Evolutionary conservation across 495 filamentous ascomycete genomes (phyloP), one percentile per base, ranked within the genome.

Genomic region (Lichina pygmaea): DNA sequence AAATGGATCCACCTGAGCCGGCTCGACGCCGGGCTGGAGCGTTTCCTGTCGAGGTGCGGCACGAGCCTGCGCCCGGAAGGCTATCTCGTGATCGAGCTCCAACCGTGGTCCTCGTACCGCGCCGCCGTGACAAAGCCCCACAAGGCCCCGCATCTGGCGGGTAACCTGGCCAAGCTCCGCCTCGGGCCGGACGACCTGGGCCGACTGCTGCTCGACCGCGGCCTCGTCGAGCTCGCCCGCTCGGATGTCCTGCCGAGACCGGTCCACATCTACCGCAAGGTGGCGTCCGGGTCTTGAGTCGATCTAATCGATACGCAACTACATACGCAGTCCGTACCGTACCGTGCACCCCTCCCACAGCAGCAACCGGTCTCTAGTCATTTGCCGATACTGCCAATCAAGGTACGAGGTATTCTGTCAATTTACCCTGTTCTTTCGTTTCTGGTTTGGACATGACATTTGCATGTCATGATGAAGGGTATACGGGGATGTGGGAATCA

Each of bases 1-100:
- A 62, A 62, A 37, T 63, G 60, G 60, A 52, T 63, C 12, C 61
- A 63, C 42, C 51, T 62, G 30, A 49, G 55, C 30, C 50, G 54
- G 37, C 50, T 47, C 3, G 61, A 62, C 31, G 2, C 40, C 45
- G 57, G 60, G 13, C 48, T 61, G 24, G 41, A 48, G 12, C 24
- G 8, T 3, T 62, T 61, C 41, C 61, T 62, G 30, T 24, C 12
- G 8, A 58, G 57, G 37, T 24, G 54, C 40, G 40, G 41, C 33
- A 37, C 41, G 32, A 53, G 53, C 9, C 46, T 61, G n/a, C 42
- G 36, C 30, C 45, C 47, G 10, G 54, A 52, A 42, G 61, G 60
- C 13, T 48, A 54, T 44, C 49, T 63, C 31, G 53, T 63, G 33
- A 30, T 63, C 24, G 61, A 63, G 51, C 43, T 55, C n/a, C 61